Evolutionary conservation across 129 eudicot genomes (phyloP).

Genomic region (Calendula officinalis): DNA sequence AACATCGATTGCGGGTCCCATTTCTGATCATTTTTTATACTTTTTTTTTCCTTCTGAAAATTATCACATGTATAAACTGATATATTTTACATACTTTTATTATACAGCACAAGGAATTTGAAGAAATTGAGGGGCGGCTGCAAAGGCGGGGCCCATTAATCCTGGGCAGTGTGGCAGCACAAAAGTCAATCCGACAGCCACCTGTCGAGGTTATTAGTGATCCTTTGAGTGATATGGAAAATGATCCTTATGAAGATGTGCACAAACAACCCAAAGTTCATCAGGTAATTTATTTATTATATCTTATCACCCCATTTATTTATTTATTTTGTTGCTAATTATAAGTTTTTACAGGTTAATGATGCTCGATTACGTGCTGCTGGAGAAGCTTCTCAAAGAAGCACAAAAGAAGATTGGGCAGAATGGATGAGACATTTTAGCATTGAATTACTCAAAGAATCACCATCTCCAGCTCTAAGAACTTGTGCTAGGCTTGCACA

Average conservation of each 20-base stretch:
- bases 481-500: slow-evolving; percentile 99
- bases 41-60: neutral
- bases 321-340: slow-evolving; percentile 7
- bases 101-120: slow-evolving; percentile 91
- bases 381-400: slow-evolving; percentile 98
- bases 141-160: slow-evolving; percentile 66
- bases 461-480: slow-evolving; percentile 91
- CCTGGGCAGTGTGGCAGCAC: slow-evolving; percentile 65
- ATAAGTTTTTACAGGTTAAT: slow-evolving; percentile 52
- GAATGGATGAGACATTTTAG: slow-evolving; percentile 99
- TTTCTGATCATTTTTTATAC: slow-evolving; percentile 12
- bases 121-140: slow-evolving; percentile 79
- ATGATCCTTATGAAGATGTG: slow-evolving; percentile 58
- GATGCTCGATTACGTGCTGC: slow-evolving; percentile 87
- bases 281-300: slow-evolving; percentile 41
- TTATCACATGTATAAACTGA: slow-evolving; percentile 3
- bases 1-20: slow-evolving; percentile 72
- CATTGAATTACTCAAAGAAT: slow-evolving; percentile 88
- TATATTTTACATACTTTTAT: neutral
- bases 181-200: slow-evolving; percentile 57
- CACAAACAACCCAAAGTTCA: slow-evolving; percentile 57
- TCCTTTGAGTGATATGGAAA: slow-evolving; percentile 83
- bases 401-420: slow-evolving; percentile 99
- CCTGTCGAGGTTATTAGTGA: slow-evolving; percentile 93
- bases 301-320: neutral